Evolutionary conservation across 805 yeast species (phyloP).

Genomic region (Yamadazyma takamatsuzukensis): DNA sequence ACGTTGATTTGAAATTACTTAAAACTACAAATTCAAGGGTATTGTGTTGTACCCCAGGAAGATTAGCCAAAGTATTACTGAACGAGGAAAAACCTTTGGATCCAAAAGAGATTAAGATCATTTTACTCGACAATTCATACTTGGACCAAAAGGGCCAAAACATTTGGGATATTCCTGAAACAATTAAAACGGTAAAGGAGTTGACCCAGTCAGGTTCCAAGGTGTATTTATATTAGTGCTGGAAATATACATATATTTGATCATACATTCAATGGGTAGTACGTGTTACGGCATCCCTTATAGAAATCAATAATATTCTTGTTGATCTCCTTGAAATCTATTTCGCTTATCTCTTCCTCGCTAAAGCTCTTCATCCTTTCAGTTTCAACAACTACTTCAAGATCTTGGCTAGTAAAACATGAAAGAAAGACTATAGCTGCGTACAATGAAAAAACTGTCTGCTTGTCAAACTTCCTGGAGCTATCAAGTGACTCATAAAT

Average conservation of each 20-base stretch:
- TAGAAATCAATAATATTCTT: constrained; percentile 25
- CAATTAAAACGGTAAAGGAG: constrained; percentile 36
- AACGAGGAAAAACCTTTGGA: constrained; percentile 40
- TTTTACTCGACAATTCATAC: constrained; percentile 59
- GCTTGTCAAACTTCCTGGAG: neutral
- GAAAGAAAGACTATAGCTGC: constrained; percentile 5
- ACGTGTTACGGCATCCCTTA: constrained; percentile 22
- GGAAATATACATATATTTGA: too few species aligned
- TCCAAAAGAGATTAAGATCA: constrained; percentile 44
- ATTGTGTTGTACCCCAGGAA: constrained; percentile 62
- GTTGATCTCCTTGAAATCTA: constrained; percentile 13
- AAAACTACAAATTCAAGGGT: constrained; percentile 45
- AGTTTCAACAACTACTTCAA: neutral
- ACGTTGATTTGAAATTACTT: constrained; percentile 53
- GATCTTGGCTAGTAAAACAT: constrained; percentile 3
- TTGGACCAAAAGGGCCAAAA: constrained; percentile 59
- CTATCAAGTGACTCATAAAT: constrained; percentile 1
- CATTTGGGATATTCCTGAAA: constrained; percentile 56
- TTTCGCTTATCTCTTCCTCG: constrained; percentile 5
- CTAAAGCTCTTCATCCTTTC: constrained; percentile 5
- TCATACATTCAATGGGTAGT: constrained; percentile 19
- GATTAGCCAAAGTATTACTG: constrained; percentile 47
- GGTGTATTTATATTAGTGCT: constrained; percentile 43
- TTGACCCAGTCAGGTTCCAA: constrained; percentile 43
- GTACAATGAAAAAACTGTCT: neutral